Evolutionary conservation across 2,329 filamentous ascomycete genomes (phyloP), one percentile per base, ranked within the genome.

Genomic region (Dothideomycetes sp.): DNA sequence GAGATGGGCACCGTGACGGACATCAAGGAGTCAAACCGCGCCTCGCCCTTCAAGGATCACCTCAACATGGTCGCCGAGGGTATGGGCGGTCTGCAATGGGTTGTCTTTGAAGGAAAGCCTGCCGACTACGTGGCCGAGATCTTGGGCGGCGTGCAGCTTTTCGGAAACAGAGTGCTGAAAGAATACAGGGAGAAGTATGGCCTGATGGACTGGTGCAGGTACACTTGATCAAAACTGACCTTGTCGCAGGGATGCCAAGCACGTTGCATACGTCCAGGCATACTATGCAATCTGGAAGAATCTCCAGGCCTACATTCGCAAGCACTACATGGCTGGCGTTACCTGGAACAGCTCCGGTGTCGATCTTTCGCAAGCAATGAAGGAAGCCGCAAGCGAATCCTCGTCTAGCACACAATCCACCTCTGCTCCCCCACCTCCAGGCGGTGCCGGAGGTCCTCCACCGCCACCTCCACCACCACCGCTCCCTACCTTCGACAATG

Each of bases 201-300:
- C 27, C 16, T 10, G 6, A 9, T n/a, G n/a, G n/a, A n/a, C n/a
- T n/a, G n/a, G n/a, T n/a, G n/a, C n/a, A n/a, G n/a, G n/a, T n/a
- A n/a, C n/a, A n/a, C n/a, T n/a, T n/a, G n/a, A n/a, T n/a, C n/a
- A 3, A 20, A 4, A 22, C 27, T 38, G 18, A 39, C 30, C 30
- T 15, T 28, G 10, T 32, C 17, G 12, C 49, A 91, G 84, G 66
- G 84, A 89, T 54, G 73, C 76, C 41, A 76, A 78, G 53, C 84
- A 95, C 53, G 74, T 88, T 41, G 81, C 91, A 56, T 98, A 88
- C 78, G 78, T 95, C 23, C 84, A 89, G 55, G 72, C 86, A n/a
- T 95, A 93, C 67, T 94, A 94, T 64, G 79, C 81, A 54, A 74
- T 95, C 45, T 93, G 94, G 69, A 84, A 82, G 53, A 80, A 87